These are phyloP conservation scores for Colletotrichum lupini DNA, from an alignment of 2,329 filamentous ascomycete genomes.

Conservation along the genomic window DNA sequence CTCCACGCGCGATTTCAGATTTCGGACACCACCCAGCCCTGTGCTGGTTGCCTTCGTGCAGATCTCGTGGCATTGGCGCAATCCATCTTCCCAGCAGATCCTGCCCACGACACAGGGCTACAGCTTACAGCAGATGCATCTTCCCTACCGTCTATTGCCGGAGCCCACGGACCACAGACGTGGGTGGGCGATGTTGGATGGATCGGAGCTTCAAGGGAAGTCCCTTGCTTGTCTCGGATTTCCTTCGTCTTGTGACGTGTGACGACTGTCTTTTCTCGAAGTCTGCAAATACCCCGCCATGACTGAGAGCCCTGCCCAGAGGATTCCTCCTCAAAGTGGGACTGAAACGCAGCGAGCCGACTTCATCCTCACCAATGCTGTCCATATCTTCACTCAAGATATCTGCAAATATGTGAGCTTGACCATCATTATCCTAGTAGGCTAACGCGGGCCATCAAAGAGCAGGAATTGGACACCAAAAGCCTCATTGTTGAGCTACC, in stretches of 20 bases:
- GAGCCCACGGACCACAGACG: conserved; percentile 1
- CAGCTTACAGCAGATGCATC: conserved; percentile 18
- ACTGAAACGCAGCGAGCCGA: neutral
- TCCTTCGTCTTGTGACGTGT: conserved; percentile 23
- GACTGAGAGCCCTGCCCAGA: neutral
- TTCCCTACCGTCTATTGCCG: conserved; percentile 14
- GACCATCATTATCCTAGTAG: neutral
- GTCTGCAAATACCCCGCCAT: conserved; percentile 14
- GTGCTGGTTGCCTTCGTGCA: conserved; percentile 8
- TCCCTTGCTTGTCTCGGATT: conserved; percentile 25
- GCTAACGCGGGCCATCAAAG: neutral
- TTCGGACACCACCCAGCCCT: neutral
- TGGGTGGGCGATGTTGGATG: neutral
- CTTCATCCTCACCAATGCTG: neutral
- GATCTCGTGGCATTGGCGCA: conserved; percentile 18
- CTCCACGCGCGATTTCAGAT: conserved; percentile 1
- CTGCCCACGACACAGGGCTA: conserved; percentile 1
- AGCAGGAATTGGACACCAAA: neutral
- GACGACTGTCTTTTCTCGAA: neutral
- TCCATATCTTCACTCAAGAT: neutral
- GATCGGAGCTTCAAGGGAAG: neutral
- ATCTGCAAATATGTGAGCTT: too few species aligned
- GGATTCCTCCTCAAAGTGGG: neutral
- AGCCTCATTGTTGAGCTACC: neutral
- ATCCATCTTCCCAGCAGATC: conserved; percentile 10